Evolutionary conservation across 75 land plant genomes (phyloP), one percentile per base, ranked within the genome.

Genomic region (Adiantum capillusveneris): DNA sequence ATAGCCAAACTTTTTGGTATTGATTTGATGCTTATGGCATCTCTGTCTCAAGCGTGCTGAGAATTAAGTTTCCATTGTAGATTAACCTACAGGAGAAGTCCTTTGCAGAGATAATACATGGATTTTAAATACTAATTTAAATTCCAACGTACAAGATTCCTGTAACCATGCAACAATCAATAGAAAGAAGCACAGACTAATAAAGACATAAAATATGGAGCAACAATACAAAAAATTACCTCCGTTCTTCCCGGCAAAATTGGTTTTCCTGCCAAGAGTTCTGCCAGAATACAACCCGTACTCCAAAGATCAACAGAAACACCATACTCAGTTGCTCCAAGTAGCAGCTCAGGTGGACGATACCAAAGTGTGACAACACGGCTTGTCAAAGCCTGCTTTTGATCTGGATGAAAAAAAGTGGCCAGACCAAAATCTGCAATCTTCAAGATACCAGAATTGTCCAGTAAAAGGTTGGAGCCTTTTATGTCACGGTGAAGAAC

Each of bases 381-480:
- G 58, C 81, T 82, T 13, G 89, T 86, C 9, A 85, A 50, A 11
- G 81, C 81, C 14, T 69, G 77, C 43, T 58, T 74, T 34, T 64
- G 76, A 26, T 68, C 60, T 17, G 82, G 85, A 52, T 69, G 59
- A 25, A 56, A 76, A 37, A 65, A 67, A 58, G 84, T 86, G 22
- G 85, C 85, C 0, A 86, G 69, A 0, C 89, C 89, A 76, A 86
- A 86, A 62, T 86, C 89, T 14, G 82, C 88, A 44, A 85, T 81
- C 64, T 85, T 85, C 25, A 85, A 59, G 31, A 70, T 71, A 27
- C 88, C 88, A 25, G 68, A 55, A 58, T 73, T 85, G 59, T 81
- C 81, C 31, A 85, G 61, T 20, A 85, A 60, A 24, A 84, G 65
- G 57, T 84, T 84, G 3, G 88, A 79, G 1, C 79, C 78, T 54